Conservation (phyloP, 805 yeast species). For the Yamadazyma insecticola region DNA sequence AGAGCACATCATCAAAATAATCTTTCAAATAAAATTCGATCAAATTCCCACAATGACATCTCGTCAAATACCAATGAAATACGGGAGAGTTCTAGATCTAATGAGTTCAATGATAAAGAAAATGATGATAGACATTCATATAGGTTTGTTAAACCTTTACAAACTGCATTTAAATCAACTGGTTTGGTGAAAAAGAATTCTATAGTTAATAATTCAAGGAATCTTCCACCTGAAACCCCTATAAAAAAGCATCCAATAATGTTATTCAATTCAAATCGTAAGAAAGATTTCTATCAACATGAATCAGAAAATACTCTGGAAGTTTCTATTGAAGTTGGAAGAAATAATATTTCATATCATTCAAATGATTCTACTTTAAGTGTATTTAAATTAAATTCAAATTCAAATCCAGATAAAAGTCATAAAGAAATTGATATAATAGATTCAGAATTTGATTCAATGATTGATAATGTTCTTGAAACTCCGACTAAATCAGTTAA, state of each 20-base stretch:
- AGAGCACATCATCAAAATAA: not conserved
- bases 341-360: conserved; percentile 24
- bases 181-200: conserved; percentile 59
- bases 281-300: too few species aligned
- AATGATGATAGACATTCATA: conserved; percentile 37
- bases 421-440: conserved; percentile 1
- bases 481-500: conserved; percentile 35
- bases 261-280: conserved; percentile 26
- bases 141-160: conserved; percentile 75
- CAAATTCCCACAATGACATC: not conserved
- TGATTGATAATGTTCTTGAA: conserved; percentile 22
- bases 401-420: conserved; percentile 3
- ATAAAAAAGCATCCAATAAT: conserved; percentile 39
- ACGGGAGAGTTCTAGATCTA: too few species aligned
- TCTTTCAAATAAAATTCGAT: conserved; percentile 1
- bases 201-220: conserved; percentile 15
- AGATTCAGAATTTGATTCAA: conserved; percentile 14
- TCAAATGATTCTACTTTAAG: conserved; percentile 29
- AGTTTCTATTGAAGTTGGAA: conserved; percentile 37
- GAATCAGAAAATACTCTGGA: conserved; percentile 20
- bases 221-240: conserved; percentile 42
- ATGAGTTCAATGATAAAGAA: conserved; percentile 40
- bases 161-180: conserved; percentile 73
- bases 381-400: conserved; percentile 24
- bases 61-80: not conserved